Evolutionary conservation across 768 basidiomycete genomes (phyloP), one percentile per base, ranked within the genome.

Genomic region (Mycena rebaudengoi): DNA sequence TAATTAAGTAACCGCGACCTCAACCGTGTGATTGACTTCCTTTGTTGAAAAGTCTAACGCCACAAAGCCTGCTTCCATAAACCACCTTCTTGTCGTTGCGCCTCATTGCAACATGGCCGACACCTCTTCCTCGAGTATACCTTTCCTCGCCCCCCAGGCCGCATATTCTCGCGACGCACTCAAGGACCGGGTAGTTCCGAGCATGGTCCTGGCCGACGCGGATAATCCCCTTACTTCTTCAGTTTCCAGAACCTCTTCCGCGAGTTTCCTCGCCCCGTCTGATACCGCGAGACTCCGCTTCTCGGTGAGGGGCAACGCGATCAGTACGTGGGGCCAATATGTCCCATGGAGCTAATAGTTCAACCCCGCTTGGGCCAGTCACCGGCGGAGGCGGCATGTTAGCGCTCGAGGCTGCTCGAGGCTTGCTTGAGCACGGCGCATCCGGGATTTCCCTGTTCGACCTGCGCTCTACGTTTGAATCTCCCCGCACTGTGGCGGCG

Each of bases 361-460:
- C n/a, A 50, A 25, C 37, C 21, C 14, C 30, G n/a, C n/a, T 29
- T 30, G 35, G 12, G 7, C 6, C 41, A 83, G 82, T 82, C 20
- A 84, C 81, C 2, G 81, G 80, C 7, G 83, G 83, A 23, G 78
- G 80, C 28, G 81, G 82, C 0, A 66, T 71, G 52, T 74, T 82
- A 12, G 81, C 76, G 7, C 51, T 82, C 12, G 76, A 73, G 60
- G 74, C 74, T 13, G 75, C 73, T 7, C 78, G 77, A n/a, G 79
- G 77, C 5, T 71, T 84, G 13, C 75, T 84, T 8, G 83, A 83
- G 55, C 83, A 84, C 43, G 82, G 82, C 13, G 74, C 74, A n/a
- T 72, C 73, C 13, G 76, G 77, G 5, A 65, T 80, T 25, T 74
- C 72, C 28, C 64, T 79, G 3, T 77, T 78, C 45, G 76, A 77